These are phyloP conservation scores for Candida glucosophila DNA, from an alignment of 1,139 yeast species.

Conservation along the genomic window DNA sequence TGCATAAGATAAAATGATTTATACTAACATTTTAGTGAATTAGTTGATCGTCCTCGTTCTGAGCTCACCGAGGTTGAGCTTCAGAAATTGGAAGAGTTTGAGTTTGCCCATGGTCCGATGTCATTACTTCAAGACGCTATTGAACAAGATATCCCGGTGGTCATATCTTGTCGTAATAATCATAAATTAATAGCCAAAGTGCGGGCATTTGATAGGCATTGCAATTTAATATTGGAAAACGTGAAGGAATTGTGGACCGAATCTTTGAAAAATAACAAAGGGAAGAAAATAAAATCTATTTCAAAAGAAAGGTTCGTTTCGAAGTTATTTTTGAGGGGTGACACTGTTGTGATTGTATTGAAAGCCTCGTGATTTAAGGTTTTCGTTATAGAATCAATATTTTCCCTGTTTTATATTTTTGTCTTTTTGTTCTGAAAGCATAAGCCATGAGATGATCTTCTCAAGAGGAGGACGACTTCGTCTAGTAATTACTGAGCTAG, in stretches of 20 bases:
- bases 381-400: no score
- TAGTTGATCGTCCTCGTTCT: constrained; percentile 62
- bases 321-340: constrained; percentile 90
- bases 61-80: constrained; percentile 79
- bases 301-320: constrained; percentile 80
- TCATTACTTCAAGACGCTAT: constrained; percentile 77
- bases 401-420: no score
- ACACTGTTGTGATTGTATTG: constrained; percentile 80
- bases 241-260: constrained; percentile 93
- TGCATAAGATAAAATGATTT: constrained; percentile 1
- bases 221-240: constrained; percentile 85
- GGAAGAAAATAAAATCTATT: constrained; percentile 62
- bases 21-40: constrained; percentile 36
- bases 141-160: constrained; percentile 63
- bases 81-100: constrained; percentile 79
- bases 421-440: no score
- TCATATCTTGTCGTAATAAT: constrained; percentile 86
- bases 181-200: constrained; percentile 86
- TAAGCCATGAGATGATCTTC: no score
- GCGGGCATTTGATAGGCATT: constrained; percentile 92
- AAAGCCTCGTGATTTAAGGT: no score
- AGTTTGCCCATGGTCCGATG: constrained; percentile 86
- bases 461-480: no score
- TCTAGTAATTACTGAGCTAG: no score
- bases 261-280: constrained; percentile 51